Evolutionary conservation across 2,329 filamentous ascomycete genomes (phyloP), one percentile per base, ranked within the genome.

Genomic region (Graphium sp.): DNA sequence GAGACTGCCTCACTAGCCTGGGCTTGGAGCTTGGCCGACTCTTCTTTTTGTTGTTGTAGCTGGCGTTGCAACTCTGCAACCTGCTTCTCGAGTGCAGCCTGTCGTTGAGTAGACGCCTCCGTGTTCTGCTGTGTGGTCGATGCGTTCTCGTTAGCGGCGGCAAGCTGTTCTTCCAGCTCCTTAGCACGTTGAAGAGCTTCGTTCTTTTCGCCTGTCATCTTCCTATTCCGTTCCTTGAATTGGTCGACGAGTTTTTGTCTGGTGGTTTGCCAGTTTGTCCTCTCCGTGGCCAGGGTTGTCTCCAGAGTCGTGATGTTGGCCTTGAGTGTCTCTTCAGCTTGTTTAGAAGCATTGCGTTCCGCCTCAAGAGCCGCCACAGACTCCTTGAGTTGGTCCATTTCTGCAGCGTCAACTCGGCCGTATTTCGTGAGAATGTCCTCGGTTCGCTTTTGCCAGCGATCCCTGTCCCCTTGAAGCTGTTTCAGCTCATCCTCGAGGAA

Each of bases 371-470:
- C 56, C 6, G 70, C 56, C 30, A 94, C 68, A 34, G 75, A 74
- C 44, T 79, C 72, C 56, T 89, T 93, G 33, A 98, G 65, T 34
- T 78, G 74, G 41, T 95, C 87, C 46, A 94, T 68, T 45, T 95
- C 87, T 4, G 81, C 82, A 24, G 89, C 87, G 45, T 98, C 89
- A 29, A 91, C 82, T 32, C 87, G 81, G 40, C 93, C 85, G 45
- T 95, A 94, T 48, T 93, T 94, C 39, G 83, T 84, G 28, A 98
- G 68, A 35, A 98, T 94, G 40, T 91, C 82, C 46, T 95, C 84
- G 2, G 84, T 91, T 15, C 89, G 77, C 59, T 94, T 87, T 52
- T 93, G 84, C 81, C 87, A 94, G 33, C 82, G 72, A 46, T 95
- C 87, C 11, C 89, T 76, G 46, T 95, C 87, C 42, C 89, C 79